A percentile compares a stretch with the other conserved stretches of the same genome.
These are phyloP conservation scores for Colletotrichum plurivorum DNA, from an alignment of 2,329 filamentous ascomycete species.

Conservation along the genomic window DNA sequence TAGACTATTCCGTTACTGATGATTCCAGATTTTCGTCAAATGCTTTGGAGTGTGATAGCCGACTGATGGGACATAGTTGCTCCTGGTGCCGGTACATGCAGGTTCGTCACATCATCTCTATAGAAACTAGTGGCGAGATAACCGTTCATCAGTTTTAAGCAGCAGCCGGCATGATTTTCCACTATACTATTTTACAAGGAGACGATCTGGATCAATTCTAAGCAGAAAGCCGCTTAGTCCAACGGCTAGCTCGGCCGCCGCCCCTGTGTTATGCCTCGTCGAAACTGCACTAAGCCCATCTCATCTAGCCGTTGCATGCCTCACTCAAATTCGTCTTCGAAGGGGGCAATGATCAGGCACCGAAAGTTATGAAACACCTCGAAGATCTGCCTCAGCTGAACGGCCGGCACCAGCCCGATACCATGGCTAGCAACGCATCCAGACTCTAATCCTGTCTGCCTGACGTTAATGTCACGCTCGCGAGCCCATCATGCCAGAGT, in stretches of 20 bases:
- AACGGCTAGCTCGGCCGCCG: neutral
- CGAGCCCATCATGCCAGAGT: conserved; percentile 9
- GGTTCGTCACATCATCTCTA: too few relatives aligned
- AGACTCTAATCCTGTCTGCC: neutral
- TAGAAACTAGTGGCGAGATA: too few relatives aligned
- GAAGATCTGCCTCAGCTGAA: conserved; percentile 2
- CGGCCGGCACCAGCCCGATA: neutral
- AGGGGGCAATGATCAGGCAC: neutral
- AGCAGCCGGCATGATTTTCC: neutral
- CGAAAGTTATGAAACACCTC: neutral
- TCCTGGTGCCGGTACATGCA: too few relatives aligned
- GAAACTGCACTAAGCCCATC: neutral
- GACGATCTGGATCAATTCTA: neutral
- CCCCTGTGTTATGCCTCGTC: conserved; percentile 2
- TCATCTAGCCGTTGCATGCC: neutral
- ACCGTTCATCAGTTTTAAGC: too few relatives aligned
- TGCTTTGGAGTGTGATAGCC: too few relatives aligned
- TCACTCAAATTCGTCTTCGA: neutral
- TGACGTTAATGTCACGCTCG: neutral
- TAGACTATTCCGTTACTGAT: too few relatives aligned
- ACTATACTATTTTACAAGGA: neutral
- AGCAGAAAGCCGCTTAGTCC: conserved; percentile 1
- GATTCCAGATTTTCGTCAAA: too few relatives aligned
- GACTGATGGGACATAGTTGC: too few relatives aligned
- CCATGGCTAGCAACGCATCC: neutral